Evolutionary conservation across 345 rosid genomes (phyloP).

Genomic region (Stellera chamaejasme): DNA sequence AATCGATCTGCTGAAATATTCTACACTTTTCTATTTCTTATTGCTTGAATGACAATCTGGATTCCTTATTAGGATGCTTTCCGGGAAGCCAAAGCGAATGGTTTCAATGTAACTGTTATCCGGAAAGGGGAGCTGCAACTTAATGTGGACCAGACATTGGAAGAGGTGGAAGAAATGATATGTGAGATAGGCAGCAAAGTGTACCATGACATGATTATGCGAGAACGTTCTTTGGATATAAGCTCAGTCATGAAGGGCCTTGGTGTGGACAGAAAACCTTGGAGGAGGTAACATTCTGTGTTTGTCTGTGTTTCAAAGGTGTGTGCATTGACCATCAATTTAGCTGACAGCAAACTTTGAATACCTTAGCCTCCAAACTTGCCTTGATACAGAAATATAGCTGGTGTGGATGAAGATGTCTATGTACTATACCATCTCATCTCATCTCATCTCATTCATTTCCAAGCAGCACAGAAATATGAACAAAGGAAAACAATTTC

Average conservation of each 20-base stretch:
- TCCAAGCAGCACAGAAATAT: too few relatives aligned
- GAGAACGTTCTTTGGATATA: constrained; percentile 67
- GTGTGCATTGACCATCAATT: neutral
- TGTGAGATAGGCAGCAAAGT: constrained; percentile 80
- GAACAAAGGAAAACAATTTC: too few relatives aligned
- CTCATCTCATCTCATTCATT: too few relatives aligned
- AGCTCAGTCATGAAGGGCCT: constrained; percentile 76
- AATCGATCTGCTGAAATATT: too few relatives aligned
- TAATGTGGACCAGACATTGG: constrained; percentile 70
- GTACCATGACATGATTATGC: constrained; percentile 71
- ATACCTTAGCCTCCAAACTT: neutral
- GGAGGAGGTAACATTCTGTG: constrained; percentile 26
- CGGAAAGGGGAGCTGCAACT: constrained; percentile 67
- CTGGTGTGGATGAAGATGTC: neutral
- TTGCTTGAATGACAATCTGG: neutral
- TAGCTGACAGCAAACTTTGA: neutral
- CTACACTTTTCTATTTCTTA: neutral
- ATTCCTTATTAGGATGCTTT: constrained; percentile 51
- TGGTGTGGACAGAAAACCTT: constrained; percentile 26
- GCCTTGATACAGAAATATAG: neutral
- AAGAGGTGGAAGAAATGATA: constrained; percentile 75
- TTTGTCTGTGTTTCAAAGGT: neutral
- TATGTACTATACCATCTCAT: too few relatives aligned
- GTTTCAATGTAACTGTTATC: constrained; percentile 74
- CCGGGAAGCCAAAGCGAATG: constrained; percentile 82